These are phyloP conservation scores for Heritiera littoralis DNA, from an alignment of 345 rosid species.

Conservation along the genomic window DNA sequence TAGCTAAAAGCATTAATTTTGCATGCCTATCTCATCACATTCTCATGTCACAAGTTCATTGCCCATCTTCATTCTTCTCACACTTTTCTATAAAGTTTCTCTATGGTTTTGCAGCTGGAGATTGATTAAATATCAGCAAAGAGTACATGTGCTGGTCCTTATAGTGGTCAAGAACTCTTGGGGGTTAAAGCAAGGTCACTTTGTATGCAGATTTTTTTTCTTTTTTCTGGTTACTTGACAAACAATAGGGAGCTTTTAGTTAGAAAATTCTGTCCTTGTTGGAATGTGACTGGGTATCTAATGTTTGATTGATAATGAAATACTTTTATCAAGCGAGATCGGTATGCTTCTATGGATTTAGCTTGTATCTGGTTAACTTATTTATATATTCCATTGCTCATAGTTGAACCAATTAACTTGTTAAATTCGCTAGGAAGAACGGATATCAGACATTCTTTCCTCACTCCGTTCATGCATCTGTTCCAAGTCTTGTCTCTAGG, in stretches of 20 bases:
- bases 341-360: background rate
- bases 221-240: constrained; percentile 21
- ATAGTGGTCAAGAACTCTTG: constrained; percentile 26
- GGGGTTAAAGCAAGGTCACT: constrained; percentile 37
- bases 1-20: background rate
- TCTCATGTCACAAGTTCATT: background rate
- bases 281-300: constrained; percentile 21
- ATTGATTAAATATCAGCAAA: constrained; percentile 30
- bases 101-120: constrained; percentile 41
- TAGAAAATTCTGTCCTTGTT: constrained; percentile 26
- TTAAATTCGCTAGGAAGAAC: background rate
- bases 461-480: background rate
- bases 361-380: background rate
- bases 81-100: background rate
- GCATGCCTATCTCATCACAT: background rate
- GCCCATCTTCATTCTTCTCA: background rate
- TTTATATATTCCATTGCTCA: background rate
- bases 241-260: constrained; percentile 34
- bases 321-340: background rate
- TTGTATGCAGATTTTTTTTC: constrained; percentile 31
- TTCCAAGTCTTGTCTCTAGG: background rate
- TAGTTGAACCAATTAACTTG: background rate
- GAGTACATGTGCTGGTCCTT: constrained; percentile 20
- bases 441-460: background rate
- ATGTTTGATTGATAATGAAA: constrained; percentile 16